Conservation (phyloP, 2,329 filamentous ascomycete genomes). For the Penicillium decumbens region DNA sequence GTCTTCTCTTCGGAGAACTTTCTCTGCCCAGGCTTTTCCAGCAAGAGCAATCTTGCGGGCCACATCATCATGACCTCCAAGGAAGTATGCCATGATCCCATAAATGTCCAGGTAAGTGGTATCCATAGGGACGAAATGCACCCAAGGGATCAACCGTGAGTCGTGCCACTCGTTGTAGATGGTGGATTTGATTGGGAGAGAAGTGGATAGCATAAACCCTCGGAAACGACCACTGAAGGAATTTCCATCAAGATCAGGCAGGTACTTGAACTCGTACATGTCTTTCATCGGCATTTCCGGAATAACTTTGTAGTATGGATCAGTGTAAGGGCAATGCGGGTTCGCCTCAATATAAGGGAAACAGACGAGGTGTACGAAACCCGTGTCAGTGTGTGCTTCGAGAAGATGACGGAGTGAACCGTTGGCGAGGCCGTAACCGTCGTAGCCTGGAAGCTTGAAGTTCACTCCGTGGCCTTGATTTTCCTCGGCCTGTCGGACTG, state of each 20-base stretch:
- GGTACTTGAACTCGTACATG: constrained; percentile 55
- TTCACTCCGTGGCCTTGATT: constrained; percentile 28
- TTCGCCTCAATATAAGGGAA: too few species aligned
- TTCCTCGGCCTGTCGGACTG: constrained; percentile 49
- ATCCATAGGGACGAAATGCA: constrained; percentile 77
- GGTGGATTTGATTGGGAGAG: too few species aligned
- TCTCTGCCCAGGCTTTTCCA: constrained; percentile 65
- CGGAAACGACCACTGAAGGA: constrained; percentile 65
- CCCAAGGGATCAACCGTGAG: constrained; percentile 56
- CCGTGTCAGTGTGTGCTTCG: too few species aligned
- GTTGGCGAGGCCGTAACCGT: too few species aligned
- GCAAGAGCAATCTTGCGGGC: constrained; percentile 54
- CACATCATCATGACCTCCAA: too few species aligned
- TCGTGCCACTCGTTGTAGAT: too few species aligned
- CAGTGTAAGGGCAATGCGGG: too few species aligned
- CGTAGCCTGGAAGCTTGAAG: constrained; percentile 28
- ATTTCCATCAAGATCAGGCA: constrained; percentile 74
- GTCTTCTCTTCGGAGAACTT: constrained; percentile 64
- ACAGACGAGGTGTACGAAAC: too few species aligned
- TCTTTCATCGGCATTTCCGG: constrained; percentile 22
- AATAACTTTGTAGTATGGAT: too few species aligned
- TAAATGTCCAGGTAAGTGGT: constrained; percentile 68
- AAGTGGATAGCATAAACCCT: constrained; percentile 64
- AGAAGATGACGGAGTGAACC: too few species aligned
- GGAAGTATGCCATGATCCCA: constrained; percentile 62